These are phyloP conservation scores for Asterochloris erici DNA, from an alignment of 139 green algal genomes.

Conservation along the genomic window DNA sequence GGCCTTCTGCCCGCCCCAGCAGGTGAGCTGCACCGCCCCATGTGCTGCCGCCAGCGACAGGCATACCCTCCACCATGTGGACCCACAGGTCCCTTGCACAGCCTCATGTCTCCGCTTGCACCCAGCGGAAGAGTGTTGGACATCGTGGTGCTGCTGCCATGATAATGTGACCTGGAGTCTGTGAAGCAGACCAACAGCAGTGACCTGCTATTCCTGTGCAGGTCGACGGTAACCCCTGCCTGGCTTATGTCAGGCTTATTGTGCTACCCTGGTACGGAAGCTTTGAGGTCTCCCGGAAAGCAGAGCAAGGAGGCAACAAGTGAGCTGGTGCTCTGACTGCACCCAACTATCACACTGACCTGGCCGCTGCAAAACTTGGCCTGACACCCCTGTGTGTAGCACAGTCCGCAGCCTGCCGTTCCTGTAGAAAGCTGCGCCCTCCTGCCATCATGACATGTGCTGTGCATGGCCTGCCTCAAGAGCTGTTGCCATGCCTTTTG, in stretches of 20 bases:
- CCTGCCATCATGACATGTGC: neutral
- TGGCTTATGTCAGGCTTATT: conserved; percentile 93
- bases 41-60: neutral
- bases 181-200: neutral
- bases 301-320: conserved; percentile 81
- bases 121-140: neutral
- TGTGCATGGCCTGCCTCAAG: neutral
- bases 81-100: neutral
- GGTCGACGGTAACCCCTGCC: conserved; percentile 89
- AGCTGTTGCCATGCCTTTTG: conserved; percentile 5
- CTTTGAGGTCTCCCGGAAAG: conserved; percentile 70
- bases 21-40: neutral
- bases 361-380: neutral
- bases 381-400: neutral
- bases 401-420: too few relatives aligned
- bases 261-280: conserved; percentile 86
- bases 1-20: conserved; percentile 88
- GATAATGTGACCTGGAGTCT: neutral
- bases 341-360: neutral
- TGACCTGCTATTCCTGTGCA: neutral
- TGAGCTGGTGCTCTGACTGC: conserved; percentile 2
- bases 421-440: too few relatives aligned
- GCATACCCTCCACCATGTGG: conserved; percentile 13
- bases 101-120: neutral
- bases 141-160: neutral